These are phyloP conservation scores for Haberlea rhodopensis DNA, from an alignment of 257 asterid species.

Conservation along the genomic window DNA sequence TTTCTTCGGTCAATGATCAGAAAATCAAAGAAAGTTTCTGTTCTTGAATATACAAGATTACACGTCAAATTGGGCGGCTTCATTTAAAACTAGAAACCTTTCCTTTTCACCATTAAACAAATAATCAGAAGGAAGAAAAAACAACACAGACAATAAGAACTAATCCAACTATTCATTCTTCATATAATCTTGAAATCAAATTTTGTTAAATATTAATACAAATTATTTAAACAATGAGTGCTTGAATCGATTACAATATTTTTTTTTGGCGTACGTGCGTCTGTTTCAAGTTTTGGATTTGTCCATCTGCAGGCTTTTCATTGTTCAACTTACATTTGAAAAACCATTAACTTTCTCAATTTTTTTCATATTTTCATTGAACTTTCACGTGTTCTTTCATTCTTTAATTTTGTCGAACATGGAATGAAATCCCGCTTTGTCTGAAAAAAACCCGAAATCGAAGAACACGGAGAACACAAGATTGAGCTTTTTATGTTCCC, in stretches of 20 bases:
- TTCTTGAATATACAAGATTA: not conserved
- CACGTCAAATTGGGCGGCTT: conserved; percentile 10
- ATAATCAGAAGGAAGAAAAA: not conserved
- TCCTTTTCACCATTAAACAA: not conserved
- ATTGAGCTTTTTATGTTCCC: conserved; percentile 4
- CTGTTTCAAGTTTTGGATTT: conserved; percentile 40
- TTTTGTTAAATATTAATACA: too few relatives aligned
- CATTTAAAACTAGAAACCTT: not conserved
- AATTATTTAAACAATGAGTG: conserved; percentile 8
- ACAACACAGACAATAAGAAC: not conserved
- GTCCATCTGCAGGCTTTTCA: conserved; percentile 64
- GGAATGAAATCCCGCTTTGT: conserved; percentile 25
- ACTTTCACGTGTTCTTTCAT: not conserved
- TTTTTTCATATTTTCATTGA: conserved; percentile 20
- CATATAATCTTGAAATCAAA: not conserved
- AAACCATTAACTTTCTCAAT: conserved; percentile 13
- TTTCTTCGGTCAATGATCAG: not conserved
- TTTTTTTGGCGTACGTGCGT: conserved; percentile 51
- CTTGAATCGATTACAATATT: conserved; percentile 12
- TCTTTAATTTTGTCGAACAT: conserved; percentile 29
- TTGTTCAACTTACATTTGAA: conserved; percentile 48
- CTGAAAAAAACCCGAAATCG: conserved; percentile 23
- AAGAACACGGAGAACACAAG: conserved; percentile 12
- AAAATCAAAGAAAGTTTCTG: not conserved
- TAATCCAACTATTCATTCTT: not conserved